Conservation (phyloP, 2,329 filamentous ascomycete genomes). For the Karstenula rhodostoma region DNA sequence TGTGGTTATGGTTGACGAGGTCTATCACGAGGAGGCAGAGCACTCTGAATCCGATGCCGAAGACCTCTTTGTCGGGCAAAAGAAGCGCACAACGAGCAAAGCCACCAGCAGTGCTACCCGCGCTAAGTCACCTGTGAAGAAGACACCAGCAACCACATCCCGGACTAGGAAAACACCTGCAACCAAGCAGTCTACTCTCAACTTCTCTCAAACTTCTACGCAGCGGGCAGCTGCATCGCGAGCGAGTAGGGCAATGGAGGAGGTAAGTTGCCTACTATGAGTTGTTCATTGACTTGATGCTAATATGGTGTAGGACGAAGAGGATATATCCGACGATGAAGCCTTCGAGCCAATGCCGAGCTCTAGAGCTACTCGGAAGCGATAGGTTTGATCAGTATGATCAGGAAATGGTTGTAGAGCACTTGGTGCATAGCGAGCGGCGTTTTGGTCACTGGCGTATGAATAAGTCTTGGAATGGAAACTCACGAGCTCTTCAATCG, state of each 20-base stretch:
- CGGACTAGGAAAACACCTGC: conserved; percentile 32
- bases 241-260: conserved; percentile 49
- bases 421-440: conserved; percentile 36
- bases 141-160: conserved; percentile 28
- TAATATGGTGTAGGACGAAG: conserved; percentile 45
- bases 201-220: conserved; percentile 51
- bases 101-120: conserved; percentile 30
- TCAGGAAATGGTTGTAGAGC: neutral
- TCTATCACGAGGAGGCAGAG: conserved; percentile 48
- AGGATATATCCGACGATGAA: conserved; percentile 53
- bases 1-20: conserved; percentile 54
- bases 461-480: neutral
- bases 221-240: conserved; percentile 39
- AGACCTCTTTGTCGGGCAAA: conserved; percentile 51
- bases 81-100: conserved; percentile 25
- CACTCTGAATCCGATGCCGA: conserved; percentile 52
- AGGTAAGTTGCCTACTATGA: conserved; percentile 37
- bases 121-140: conserved; percentile 40
- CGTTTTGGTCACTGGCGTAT: conserved; percentile 17
- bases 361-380: conserved; percentile 35
- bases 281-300: neutral
- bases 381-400: conserved; percentile 16
- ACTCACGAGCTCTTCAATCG: neutral
- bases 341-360: conserved; percentile 49
- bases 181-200: conserved; percentile 51